These are phyloP conservation scores for Pleurotus eryngii DNA, from an alignment of 768 basidiomycete species.

Conservation along the genomic window DNA sequence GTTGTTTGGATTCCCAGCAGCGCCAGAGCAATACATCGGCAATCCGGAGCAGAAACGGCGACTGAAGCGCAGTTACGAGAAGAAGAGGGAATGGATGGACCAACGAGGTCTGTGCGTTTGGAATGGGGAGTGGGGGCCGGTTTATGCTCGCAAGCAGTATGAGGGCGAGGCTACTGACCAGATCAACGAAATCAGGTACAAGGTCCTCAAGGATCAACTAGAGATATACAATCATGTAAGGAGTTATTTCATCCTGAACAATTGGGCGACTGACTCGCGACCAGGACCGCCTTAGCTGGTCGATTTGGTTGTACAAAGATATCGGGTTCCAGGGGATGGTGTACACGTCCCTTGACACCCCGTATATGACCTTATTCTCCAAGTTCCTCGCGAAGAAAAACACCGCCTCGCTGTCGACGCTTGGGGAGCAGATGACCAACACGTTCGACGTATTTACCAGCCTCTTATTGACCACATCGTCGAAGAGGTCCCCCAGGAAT, in stretches of 20 bases:
- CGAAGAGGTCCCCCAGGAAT: conserved; percentile 47
- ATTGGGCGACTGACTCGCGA: background rate
- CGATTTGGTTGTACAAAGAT: conserved; percentile 87
- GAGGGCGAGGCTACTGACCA: conserved; percentile 56
- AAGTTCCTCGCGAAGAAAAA: conserved; percentile 76
- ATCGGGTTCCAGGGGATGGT: conserved; percentile 89
- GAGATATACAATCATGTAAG: conserved; percentile 61
- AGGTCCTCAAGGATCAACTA: conserved; percentile 73
- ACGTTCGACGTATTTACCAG: conserved; percentile 51
- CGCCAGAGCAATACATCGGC: conserved; percentile 52
- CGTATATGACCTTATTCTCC: conserved; percentile 68
- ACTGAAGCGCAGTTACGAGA: conserved; percentile 58
- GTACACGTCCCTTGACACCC: conserved; percentile 58
- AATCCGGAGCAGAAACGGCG: conserved; percentile 50
- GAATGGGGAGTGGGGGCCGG: conserved; percentile 86
- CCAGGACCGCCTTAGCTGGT: conserved; percentile 69
- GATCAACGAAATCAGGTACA: conserved; percentile 65
- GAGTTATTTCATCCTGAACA: conserved; percentile 5
- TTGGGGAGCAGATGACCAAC: conserved; percentile 69
- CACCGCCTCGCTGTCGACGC: conserved; percentile 74
- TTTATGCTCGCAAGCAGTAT: conserved; percentile 64
- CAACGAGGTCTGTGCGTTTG: conserved; percentile 63
- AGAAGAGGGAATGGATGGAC: conserved; percentile 80
- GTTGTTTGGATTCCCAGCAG: conserved; percentile 63
- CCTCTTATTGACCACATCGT: conserved; percentile 45